Conservation (phyloP, 495 filamentous ascomycete genomes). For the Cladorrhinum samala region DNA sequence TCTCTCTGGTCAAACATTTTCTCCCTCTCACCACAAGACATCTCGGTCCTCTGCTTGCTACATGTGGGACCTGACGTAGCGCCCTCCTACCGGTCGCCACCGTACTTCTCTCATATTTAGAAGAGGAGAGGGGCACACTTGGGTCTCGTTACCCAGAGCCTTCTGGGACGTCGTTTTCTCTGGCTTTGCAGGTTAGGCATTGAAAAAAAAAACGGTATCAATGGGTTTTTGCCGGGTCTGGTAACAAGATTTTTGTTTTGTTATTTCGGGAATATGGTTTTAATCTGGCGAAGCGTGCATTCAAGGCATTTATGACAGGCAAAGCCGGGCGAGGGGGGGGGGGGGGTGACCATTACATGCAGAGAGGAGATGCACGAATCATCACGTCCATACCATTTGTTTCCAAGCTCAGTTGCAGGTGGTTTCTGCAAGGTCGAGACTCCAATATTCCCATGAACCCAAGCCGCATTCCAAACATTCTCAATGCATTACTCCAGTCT, state of each 20-base stretch:
- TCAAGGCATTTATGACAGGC: not conserved
- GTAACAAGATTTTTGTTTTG: conserved; percentile 6
- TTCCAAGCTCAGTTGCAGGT: too few relatives aligned
- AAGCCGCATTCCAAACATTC: too few relatives aligned
- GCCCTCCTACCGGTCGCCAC: conserved; percentile 13
- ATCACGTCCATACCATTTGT: too few relatives aligned
- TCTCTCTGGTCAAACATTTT: conserved; percentile 38
- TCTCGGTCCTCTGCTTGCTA: conserved; percentile 27
- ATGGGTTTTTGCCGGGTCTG: conserved; percentile 39
- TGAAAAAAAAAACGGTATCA: conserved; percentile 52
- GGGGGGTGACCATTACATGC: not conserved
- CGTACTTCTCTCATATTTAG: conserved; percentile 16
- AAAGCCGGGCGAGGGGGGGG: not conserved
- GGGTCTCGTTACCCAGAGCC: too few relatives aligned
- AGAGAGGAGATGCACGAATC: too few relatives aligned
- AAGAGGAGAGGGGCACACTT: too few relatives aligned
- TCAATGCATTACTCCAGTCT: too few relatives aligned
- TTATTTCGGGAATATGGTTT: not conserved
- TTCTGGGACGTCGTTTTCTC: conserved; percentile 18
- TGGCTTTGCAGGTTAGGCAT: conserved; percentile 47
- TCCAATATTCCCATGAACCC: too few relatives aligned
- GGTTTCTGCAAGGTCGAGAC: too few relatives aligned
- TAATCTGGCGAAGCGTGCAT: not conserved
- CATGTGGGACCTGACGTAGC: conserved; percentile 20
- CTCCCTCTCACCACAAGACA: too few relatives aligned